Base-by-base conservation (phyloP, 352 stramenopile species). In the Globisporangium uncinulatum region DNA sequence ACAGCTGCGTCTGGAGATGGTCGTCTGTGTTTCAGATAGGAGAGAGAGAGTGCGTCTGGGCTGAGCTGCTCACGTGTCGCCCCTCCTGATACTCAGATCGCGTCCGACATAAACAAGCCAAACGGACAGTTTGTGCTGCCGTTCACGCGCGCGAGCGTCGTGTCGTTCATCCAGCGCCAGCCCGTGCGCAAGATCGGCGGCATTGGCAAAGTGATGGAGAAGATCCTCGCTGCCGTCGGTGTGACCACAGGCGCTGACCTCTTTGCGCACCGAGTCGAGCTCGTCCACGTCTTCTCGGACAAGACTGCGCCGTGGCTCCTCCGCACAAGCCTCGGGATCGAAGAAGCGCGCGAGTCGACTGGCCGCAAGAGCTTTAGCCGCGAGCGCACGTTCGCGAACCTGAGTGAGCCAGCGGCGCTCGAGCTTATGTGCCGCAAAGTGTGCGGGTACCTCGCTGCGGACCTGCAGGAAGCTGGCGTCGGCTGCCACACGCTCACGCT, bases 161-260 rank as follows among this genome's bases (percentile, higher is more conserved):
- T 97, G 15, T 54, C 66, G n/a, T 99, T 99, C 64, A 62, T 98
- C n/a, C 67, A 82, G 36, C 69, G 74, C 6, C 57, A 98, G 41
- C 71, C 89, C 1, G 85, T 96, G 21, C 80, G 96, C 49, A 98
- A 98, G 71, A 87, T 99, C 29, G 79, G 82, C 47, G 96, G 96
- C 6, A 96, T 99, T 67, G 96, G 96, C 29, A 94, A 98, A 67
- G 96, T 99, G 1, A 97, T 88, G 57, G 93, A 98, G 74, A 98
- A 98, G 63, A 87, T 87, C 39, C 70, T 99, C 7, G 71, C 61
- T 4, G 77, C 74, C 8, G 83, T 98, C 37, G 71, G 74, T 21
- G 83, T 98, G 20, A 67, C 79, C n/a, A 98, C 83, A 4, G 86
- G 94, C 6, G 62, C 73, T 15, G 79, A 99, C 3, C 54, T 94